phyloP scores from a whole-genome alignment of 2,329 filamentous ascomycete species.

The Nigrospora osmanthi region DNA sequence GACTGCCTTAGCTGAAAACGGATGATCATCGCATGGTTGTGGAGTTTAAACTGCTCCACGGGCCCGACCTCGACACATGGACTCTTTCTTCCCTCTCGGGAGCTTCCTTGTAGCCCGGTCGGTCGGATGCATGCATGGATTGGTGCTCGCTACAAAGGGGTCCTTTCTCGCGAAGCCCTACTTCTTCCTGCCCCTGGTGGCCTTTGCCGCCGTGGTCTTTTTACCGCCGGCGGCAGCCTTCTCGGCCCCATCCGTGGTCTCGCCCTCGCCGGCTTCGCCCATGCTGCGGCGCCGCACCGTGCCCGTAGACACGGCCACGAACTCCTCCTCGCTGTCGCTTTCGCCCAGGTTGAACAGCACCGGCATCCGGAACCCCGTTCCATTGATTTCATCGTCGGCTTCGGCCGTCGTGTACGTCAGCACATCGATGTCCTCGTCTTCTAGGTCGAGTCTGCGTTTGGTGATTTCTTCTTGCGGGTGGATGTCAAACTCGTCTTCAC shows the following conservation, averaged over 20 bases:
- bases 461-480: conserved; percentile 92
- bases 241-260: conserved; percentile 36
- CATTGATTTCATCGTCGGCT: conserved; percentile 48
- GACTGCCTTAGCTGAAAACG: no score
- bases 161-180: conserved; percentile 3
- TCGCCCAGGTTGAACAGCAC: conserved; percentile 89
- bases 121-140: no score
- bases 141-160: no score
- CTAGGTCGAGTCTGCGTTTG: conserved; percentile 78
- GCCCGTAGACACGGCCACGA: conserved; percentile 59
- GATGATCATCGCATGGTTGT: no score
- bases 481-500: conserved; percentile 96
- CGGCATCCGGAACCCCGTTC: conserved; percentile 75
- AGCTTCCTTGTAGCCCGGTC: no score
- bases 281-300: conserved; percentile 84
- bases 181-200: conserved; percentile 33
- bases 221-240: conserved; percentile 12
- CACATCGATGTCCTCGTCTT: conserved; percentile 92
- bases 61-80: no score
- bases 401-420: conserved; percentile 61
- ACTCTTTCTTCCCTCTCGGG: no score
- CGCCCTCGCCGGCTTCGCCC: conserved; percentile 60
- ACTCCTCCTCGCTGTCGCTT: conserved; percentile 92
- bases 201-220: conserved; percentile 24
- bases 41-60: no score